A percentile compares a stretch with the other conserved stretches of the same genome.
Evolutionary conservation across 345 rosid species (phyloP).

Genomic region (Draba incana): DNA sequence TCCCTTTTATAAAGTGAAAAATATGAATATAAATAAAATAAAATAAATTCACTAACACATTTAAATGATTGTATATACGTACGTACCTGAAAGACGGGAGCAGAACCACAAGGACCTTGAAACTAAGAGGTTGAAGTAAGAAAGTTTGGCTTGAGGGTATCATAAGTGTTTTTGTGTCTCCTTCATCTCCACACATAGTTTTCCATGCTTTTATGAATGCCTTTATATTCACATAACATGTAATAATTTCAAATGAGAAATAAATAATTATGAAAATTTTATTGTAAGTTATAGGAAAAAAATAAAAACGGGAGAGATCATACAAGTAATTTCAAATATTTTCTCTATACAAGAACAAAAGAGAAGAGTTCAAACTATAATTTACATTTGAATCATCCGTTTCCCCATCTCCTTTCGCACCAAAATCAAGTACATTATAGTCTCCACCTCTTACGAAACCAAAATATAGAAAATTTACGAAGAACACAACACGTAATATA

Average conservation of each 20-base stretch:
- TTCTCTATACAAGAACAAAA: too few species aligned
- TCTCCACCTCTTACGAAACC: neutral
- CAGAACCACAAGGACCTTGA: slow-evolving; percentile 18
- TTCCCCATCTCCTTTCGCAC: slow-evolving; percentile 6
- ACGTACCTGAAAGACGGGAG: slow-evolving; percentile 1
- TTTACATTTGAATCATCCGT: slow-evolving; percentile 7
- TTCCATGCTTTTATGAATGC: slow-evolving; percentile 17
- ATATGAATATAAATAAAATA: too few species aligned
- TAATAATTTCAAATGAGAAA: too few species aligned
- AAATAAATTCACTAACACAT: too few species aligned
- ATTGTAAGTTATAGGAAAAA: neutral
- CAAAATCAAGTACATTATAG: slow-evolving; percentile 20
- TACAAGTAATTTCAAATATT: too few species aligned
- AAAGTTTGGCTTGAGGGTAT: slow-evolving; percentile 3
- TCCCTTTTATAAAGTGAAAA: too few species aligned
- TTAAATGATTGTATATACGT: neutral
- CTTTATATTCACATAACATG: neutral
- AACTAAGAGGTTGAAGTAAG: slow-evolving; percentile 24
- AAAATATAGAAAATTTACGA: neutral
- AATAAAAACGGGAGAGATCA: neutral
- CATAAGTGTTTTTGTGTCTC: neutral
- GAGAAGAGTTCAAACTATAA: too few species aligned
- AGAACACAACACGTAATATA: neutral
- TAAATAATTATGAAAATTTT: neutral
- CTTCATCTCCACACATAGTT: slow-evolving; percentile 16